These are phyloP conservation scores for Orbilia ellipsospora DNA, from an alignment of 2,329 filamentous ascomycete genomes.

Conservation along the genomic window DNA sequence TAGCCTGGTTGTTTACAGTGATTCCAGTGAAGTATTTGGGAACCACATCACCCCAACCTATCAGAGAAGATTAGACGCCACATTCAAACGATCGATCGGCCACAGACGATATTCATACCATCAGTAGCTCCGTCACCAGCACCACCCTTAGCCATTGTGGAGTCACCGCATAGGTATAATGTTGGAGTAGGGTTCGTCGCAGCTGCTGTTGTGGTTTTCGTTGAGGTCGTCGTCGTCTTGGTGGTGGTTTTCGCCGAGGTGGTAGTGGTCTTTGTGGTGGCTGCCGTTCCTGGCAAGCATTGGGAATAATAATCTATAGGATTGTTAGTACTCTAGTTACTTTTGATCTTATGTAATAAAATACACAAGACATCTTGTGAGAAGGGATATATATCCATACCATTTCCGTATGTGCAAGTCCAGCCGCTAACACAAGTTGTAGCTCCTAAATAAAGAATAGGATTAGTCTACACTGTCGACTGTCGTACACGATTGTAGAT, in stretches of 20 bases:
- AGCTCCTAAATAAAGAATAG: too few relatives aligned
- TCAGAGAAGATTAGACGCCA: background rate
- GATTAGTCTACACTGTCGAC: background rate
- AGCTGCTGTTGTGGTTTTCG: slow-evolving; percentile 24
- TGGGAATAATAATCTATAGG: slow-evolving; percentile 41
- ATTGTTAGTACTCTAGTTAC: background rate
- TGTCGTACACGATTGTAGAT: background rate
- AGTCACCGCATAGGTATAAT: slow-evolving; percentile 46
- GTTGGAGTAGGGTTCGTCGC: slow-evolving; percentile 39
- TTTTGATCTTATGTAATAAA: background rate
- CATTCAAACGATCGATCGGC: background rate
- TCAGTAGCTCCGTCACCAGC: slow-evolving; percentile 45
- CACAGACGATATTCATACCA: slow-evolving; percentile 8
- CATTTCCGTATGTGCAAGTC: slow-evolving; percentile 42
- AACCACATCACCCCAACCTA: slow-evolving; percentile 57
- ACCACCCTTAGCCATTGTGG: slow-evolving; percentile 50
- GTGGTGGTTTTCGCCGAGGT: slow-evolving; percentile 3
- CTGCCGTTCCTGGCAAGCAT: slow-evolving; percentile 31
- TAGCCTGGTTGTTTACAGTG: slow-evolving; percentile 72
- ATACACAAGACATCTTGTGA: too few relatives aligned
- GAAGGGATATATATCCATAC: background rate
- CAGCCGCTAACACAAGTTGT: slow-evolving; percentile 46
- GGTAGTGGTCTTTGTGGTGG: slow-evolving; percentile 2
- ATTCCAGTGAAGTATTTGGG: slow-evolving; percentile 57
- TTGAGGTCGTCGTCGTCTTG: slow-evolving; percentile 14